phyloP scores from a whole-genome alignment of 352 stramenopile species.

The Globisporangium cystogenes region DNA sequence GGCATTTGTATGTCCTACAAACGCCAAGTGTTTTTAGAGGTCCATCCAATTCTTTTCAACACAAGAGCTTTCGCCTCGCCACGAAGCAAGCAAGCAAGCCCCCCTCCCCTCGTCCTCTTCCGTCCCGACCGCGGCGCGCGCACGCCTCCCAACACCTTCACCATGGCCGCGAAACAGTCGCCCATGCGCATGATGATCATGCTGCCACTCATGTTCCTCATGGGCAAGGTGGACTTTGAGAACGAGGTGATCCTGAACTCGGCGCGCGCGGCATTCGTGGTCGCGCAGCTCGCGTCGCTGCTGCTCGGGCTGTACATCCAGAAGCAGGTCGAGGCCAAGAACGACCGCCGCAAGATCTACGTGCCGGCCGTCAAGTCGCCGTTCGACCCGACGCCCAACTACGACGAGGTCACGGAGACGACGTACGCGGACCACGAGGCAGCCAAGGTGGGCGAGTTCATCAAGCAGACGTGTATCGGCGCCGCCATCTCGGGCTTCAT shows the following conservation, averaged over 20 bases:
- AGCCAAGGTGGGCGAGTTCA: constrained; percentile 66
- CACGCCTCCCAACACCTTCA: neutral
- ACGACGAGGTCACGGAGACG: constrained; percentile 70
- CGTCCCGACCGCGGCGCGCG: too few relatives aligned
- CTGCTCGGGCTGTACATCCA: constrained; percentile 69
- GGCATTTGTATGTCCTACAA: too few relatives aligned
- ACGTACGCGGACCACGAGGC: constrained; percentile 74
- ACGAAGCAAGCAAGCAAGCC: too few relatives aligned
- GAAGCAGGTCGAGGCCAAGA: constrained; percentile 64
- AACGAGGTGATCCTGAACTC: constrained; percentile 54
- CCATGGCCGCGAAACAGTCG: constrained; percentile 57
- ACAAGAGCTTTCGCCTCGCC: too few relatives aligned
- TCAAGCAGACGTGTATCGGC: constrained; percentile 82
- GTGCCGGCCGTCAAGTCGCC: constrained; percentile 63
- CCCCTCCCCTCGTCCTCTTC: too few relatives aligned
- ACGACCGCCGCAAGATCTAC: constrained; percentile 78
- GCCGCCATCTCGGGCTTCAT: constrained; percentile 72
- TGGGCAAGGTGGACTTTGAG: constrained; percentile 85
- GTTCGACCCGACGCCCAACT: constrained; percentile 78
- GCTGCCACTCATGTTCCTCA: constrained; percentile 83
- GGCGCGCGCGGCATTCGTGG: constrained; percentile 58
- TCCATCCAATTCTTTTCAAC: too few relatives aligned
- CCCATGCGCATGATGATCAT: constrained; percentile 79
- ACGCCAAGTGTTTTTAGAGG: too few relatives aligned
- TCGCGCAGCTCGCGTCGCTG: constrained; percentile 55